Evolutionary conservation across 106 monocot species (phyloP).

Genomic region (Alisma plantagoaquatica): DNA sequence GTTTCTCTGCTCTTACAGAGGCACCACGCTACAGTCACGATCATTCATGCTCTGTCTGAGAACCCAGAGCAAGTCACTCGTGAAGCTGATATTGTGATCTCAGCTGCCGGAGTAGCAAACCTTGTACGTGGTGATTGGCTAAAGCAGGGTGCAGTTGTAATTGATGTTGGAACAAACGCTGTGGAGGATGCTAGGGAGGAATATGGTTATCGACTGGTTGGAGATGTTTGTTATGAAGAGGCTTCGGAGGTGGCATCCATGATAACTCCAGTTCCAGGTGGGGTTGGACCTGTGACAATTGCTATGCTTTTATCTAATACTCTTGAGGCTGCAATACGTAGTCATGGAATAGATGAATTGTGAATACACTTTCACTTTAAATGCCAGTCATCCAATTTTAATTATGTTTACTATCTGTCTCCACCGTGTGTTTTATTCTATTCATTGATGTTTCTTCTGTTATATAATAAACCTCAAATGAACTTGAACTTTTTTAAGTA

Average conservation of each 20-base stretch:
- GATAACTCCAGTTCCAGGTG: conserved; percentile 94
- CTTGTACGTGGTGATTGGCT: conserved; percentile 78
- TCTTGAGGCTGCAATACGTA: conserved; percentile 53
- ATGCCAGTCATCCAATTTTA: background rate
- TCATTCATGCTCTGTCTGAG: conserved; percentile 68
- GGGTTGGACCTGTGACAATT: conserved; percentile 87
- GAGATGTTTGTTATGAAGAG: conserved; percentile 93
- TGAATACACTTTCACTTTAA: no score
- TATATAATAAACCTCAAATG: no score
- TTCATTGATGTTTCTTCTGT: no score
- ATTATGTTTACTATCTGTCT: no score
- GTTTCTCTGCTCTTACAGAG: conserved; percentile 85
- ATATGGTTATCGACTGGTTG: conserved; percentile 67
- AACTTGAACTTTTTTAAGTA: no score
- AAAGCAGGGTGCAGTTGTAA: conserved; percentile 70
- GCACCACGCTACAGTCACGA: conserved; percentile 88
- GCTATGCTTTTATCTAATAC: conserved; percentile 90
- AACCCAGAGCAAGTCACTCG: conserved; percentile 71
- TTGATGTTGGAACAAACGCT: conserved; percentile 93
- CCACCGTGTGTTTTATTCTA: no score
- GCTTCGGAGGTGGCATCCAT: conserved; percentile 69
- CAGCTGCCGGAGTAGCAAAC: conserved; percentile 83
- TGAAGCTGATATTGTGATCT: conserved; percentile 82
- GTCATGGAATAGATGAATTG: conserved; percentile 25
- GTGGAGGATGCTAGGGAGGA: conserved; percentile 67